These are phyloP conservation scores for Nicotiana attenuata DNA, from an alignment of 257 asterid species.

Conservation along the genomic window DNA sequence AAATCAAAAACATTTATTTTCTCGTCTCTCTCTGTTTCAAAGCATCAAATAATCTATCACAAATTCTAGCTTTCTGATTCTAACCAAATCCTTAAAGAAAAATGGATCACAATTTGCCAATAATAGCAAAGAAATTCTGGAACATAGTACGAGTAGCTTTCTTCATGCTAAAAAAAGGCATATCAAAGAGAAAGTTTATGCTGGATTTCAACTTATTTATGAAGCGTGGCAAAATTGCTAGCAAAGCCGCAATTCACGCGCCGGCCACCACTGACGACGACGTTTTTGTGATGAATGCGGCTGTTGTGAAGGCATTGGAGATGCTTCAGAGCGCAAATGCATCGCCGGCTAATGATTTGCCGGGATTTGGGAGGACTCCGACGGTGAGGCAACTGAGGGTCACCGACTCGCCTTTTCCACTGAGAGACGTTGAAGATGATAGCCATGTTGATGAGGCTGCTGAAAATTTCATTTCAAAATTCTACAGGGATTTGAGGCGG, in stretches of 20 bases:
- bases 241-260: slow-evolving; percentile 10
- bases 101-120: slow-evolving; percentile 76
- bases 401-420: slow-evolving; percentile 64
- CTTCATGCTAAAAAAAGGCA: too few relatives aligned
- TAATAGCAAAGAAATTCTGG: slow-evolving; percentile 52
- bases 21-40: background rate
- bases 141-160: too few relatives aligned
- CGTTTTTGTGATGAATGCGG: too few relatives aligned
- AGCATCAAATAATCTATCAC: background rate
- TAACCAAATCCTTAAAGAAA: background rate
- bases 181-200: too few relatives aligned
- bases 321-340: slow-evolving; percentile 11
- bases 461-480: slow-evolving; percentile 43
- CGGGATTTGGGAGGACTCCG: slow-evolving; percentile 24
- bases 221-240: too few relatives aligned
- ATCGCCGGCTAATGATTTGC: slow-evolving; percentile 51
- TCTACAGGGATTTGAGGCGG: too few relatives aligned
- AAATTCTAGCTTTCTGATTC: too few relatives aligned
- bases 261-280: too few relatives aligned
- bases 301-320: too few relatives aligned
- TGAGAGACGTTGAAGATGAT: slow-evolving; percentile 27
- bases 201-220: too few relatives aligned
- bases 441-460: slow-evolving; percentile 61
- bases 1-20: slow-evolving; percentile 11
- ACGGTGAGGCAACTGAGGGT: slow-evolving; percentile 68